Conservation (phyloP, 1,284 basidiomycete species). For the Uromyces viciae-fabae region DNA sequence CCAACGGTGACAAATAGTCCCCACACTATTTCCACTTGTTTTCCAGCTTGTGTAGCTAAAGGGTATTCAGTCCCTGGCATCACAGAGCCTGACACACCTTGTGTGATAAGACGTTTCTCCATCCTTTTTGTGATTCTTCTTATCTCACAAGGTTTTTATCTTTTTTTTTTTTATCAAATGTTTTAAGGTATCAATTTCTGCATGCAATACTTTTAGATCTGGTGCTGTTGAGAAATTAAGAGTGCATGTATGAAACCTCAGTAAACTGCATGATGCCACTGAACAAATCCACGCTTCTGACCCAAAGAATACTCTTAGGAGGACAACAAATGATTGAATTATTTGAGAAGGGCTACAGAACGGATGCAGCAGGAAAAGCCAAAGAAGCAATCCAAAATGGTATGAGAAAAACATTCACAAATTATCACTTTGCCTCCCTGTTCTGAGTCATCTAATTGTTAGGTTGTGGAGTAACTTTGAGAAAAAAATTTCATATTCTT, state of each 20-base stretch:
- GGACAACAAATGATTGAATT: conserved; percentile 68
- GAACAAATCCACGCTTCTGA: conserved; percentile 49
- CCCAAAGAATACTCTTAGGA: conserved; percentile 48
- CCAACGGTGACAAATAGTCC: too few relatives aligned
- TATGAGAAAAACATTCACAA: conserved; percentile 55
- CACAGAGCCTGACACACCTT: too few relatives aligned
- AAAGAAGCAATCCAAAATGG: conserved; percentile 88
- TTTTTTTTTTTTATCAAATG: too few relatives aligned
- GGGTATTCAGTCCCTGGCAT: too few relatives aligned
- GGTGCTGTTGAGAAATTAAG: conserved; percentile 97
- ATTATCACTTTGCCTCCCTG: not conserved
- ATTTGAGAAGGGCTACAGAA: conserved; percentile 94
- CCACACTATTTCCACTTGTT: too few relatives aligned
- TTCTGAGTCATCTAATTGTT: not conserved
- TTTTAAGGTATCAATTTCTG: conserved; percentile 97
- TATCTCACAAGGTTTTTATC: too few relatives aligned
- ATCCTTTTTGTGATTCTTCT: too few relatives aligned
- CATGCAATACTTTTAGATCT: conserved; percentile 96
- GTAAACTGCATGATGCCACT: conserved; percentile 68
- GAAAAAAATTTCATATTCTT: not conserved
- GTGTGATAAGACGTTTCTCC: too few relatives aligned
- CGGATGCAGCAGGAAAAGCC: conserved; percentile 95
- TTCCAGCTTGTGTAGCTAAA: too few relatives aligned
- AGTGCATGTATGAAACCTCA: conserved; percentile 90
- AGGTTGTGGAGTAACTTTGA: not conserved